These are phyloP conservation scores for Colletotrichum cereale DNA, from an alignment of 2,329 filamentous ascomycete species.

Conservation along the genomic window DNA sequence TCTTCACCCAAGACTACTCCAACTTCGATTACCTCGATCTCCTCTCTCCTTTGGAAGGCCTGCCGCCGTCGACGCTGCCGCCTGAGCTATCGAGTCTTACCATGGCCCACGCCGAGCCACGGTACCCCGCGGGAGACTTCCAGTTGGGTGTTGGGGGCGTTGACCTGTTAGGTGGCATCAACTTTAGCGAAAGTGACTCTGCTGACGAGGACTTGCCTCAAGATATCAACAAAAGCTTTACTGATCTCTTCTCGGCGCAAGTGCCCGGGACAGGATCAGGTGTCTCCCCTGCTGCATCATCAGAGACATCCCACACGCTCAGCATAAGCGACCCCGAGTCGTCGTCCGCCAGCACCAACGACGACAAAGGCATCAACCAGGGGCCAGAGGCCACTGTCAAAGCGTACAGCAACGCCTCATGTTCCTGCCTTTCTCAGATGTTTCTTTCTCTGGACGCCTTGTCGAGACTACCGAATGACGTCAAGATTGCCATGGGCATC, in stretches of 20 bases:
- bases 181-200: conserved; percentile 49
- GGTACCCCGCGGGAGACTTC: conserved; percentile 33
- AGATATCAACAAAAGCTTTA: conserved; percentile 43
- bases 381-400: conserved; percentile 4
- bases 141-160: conserved; percentile 44
- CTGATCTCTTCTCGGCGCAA: conserved; percentile 29
- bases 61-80: conserved; percentile 27
- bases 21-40: conserved; percentile 55
- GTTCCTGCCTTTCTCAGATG: conserved; percentile 63
- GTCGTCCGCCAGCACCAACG: background rate
- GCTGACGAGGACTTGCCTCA: conserved; percentile 46
- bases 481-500: conserved; percentile 60
- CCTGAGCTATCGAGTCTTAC: conserved; percentile 21
- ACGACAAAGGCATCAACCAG: no score
- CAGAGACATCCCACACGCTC: conserved; percentile 25
- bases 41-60: conserved; percentile 33
- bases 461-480: conserved; percentile 58
- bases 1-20: conserved; percentile 48
- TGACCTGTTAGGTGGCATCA: conserved; percentile 49
- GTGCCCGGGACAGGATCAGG: conserved; percentile 15
- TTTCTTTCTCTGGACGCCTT: conserved; percentile 65
- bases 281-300: conserved; percentile 21
- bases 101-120: conserved; percentile 35
- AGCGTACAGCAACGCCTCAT: conserved; percentile 47
- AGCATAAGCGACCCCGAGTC: conserved; percentile 22